These are phyloP conservation scores for Candida gigantensis DNA, from an alignment of 1,139 yeast species.

Conservation along the genomic window DNA sequence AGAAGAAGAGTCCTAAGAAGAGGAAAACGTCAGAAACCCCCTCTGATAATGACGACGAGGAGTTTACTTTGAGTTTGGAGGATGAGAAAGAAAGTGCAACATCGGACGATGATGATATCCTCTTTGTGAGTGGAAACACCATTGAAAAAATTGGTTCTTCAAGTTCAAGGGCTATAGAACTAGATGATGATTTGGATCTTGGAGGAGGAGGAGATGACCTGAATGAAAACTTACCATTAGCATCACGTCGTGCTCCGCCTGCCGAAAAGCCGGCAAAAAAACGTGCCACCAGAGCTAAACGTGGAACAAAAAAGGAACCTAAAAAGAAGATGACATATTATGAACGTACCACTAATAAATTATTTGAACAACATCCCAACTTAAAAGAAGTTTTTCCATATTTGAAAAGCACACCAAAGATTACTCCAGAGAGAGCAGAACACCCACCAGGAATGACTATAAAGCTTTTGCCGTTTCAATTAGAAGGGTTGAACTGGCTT, in stretches of 20 bases:
- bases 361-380: slow-evolving; percentile 78
- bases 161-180: slow-evolving; percentile 11
- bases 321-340: slow-evolving; percentile 68
- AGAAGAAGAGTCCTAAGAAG: slow-evolving; percentile 5
- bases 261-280: too few species aligned
- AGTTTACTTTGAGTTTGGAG: slow-evolving; percentile 21
- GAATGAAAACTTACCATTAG: slow-evolving; percentile 30
- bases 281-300: slow-evolving; percentile 34
- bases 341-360: slow-evolving; percentile 62
- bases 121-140: slow-evolving; percentile 16
- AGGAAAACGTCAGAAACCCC: slow-evolving; percentile 1
- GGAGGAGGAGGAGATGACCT: slow-evolving; percentile 24
- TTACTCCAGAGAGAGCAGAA: slow-evolving; percentile 57
- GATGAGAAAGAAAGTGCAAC: slow-evolving; percentile 21
- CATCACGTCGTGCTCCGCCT: slow-evolving; percentile 16
- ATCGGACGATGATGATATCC: slow-evolving; percentile 28
- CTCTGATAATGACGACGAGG: slow-evolving; percentile 17
- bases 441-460: slow-evolving; percentile 84
- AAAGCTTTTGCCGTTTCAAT: slow-evolving; percentile 80
- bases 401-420: slow-evolving; percentile 50
- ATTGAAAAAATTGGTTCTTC: slow-evolving; percentile 21
- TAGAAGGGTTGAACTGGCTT: slow-evolving; percentile 92
- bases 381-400: slow-evolving; percentile 70
- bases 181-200: slow-evolving; percentile 29
- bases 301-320: slow-evolving; percentile 21